These are phyloP conservation scores for Pelargonium australe DNA, from an alignment of 441 rosid species.

Conservation along the genomic window DNA sequence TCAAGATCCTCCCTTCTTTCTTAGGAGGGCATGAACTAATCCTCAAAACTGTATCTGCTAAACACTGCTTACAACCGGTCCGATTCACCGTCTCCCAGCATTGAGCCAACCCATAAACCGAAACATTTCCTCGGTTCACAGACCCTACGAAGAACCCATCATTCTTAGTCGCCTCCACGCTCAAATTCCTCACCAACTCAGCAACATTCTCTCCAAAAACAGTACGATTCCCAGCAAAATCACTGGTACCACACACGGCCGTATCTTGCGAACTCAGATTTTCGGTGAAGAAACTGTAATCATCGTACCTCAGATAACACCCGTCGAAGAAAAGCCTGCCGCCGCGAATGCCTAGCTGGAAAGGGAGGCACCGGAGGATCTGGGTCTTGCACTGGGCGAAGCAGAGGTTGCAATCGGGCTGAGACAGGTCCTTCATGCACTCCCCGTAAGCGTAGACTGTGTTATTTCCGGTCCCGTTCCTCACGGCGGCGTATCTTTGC, in stretches of 20 bases:
- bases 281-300: constrained; percentile 62
- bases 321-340: constrained; percentile 64
- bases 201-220: constrained; percentile 37
- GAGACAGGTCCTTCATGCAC: constrained; percentile 72
- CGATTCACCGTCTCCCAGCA: constrained; percentile 60
- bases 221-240: constrained; percentile 46
- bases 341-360: constrained; percentile 55
- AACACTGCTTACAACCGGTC: constrained; percentile 52
- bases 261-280: constrained; percentile 30
- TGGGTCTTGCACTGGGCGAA: constrained; percentile 66
- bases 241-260: constrained; percentile 36
- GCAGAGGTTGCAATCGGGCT: constrained; percentile 63
- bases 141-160: constrained; percentile 58
- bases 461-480: constrained; percentile 36
- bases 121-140: constrained; percentile 40
- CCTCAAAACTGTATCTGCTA: constrained; percentile 36
- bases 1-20: constrained; percentile 64
- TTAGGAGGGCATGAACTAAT: constrained; percentile 47
- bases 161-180: constrained; percentile 38
- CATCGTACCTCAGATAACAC: constrained; percentile 71
- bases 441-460: constrained; percentile 68
- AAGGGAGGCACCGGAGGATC: constrained; percentile 62
- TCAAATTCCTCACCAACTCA: constrained; percentile 53
- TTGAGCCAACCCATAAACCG: constrained; percentile 83
- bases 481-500: constrained; percentile 38